phyloP scores from a whole-genome alignment of 2,329 filamentous ascomycete genomes.

The Colletotrichum melonis region DNA sequence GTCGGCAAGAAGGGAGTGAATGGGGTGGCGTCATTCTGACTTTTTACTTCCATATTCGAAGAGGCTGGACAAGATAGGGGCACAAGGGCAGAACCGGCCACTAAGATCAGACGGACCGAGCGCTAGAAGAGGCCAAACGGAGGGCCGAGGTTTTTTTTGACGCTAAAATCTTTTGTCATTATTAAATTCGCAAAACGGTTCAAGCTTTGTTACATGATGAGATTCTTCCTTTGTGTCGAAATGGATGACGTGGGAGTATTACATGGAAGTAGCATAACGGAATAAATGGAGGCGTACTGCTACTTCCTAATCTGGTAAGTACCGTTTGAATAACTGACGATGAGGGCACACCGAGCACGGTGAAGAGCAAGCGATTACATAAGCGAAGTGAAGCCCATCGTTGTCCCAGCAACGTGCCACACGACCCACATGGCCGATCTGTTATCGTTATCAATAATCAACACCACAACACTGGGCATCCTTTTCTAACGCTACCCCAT shows the following conservation, averaged over 20 bases:
- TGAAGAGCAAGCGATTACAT: slow-evolving; percentile 36
- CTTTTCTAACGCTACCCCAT: slow-evolving; percentile 1
- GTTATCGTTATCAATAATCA: slow-evolving; percentile 37
- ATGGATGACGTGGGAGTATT: neutral
- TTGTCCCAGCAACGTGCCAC: slow-evolving; percentile 38
- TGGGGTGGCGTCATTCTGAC: neutral
- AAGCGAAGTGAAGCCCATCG: slow-evolving; percentile 31
- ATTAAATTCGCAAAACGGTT: neutral
- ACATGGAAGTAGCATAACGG: neutral
- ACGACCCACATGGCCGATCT: neutral
- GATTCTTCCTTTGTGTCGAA: neutral
- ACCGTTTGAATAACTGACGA: neutral
- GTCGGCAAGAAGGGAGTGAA: neutral
- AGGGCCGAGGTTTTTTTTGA: neutral
- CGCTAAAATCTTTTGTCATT: neutral
- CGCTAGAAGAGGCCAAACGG: neutral
- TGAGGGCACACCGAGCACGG: neutral
- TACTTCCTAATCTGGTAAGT: neutral
- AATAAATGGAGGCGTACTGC: neutral
- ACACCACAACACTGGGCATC: slow-evolving; percentile 32
- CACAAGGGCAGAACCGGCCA: neutral
- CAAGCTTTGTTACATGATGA: neutral
- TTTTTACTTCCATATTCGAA: neutral
- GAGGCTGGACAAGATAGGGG: neutral
- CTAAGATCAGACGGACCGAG: neutral